Base-by-base conservation (phyloP, 2,329 filamentous ascomycete species). In the Aureobasidium sp. region DNA sequence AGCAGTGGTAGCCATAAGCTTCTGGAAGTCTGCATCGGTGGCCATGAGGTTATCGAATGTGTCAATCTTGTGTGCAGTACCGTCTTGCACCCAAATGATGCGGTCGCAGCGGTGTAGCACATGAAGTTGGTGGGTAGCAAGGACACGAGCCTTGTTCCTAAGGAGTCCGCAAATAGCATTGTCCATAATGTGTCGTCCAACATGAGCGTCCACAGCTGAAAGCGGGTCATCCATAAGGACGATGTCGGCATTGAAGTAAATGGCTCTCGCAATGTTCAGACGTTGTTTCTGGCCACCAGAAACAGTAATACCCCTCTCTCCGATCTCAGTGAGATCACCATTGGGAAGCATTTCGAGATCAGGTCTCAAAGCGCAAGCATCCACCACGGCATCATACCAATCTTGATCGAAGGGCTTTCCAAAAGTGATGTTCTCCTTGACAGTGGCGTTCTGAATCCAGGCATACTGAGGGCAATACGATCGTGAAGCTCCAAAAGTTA, bases 401-500 rank as follows among this genome's bases (percentile, higher is more conserved):
- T 78, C 77, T 63, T 81, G 81, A 58, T 96, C 81, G 64, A 67
- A 84, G 72, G 82, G 78, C 80, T 91, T 93, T 12, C 93, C 93
- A 70, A 97, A 97, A 0, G 91, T 76, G 63, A 99, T 96, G 70
- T 99, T 99, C 37, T 96, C 85, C 65, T 85, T 86, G 3, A 97
- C 83, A 0, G 88, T 90, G 0, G 91, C 82, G 70, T 97, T 97
- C 71, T 97, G 93, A 53, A 99, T 96, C 94, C 94, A 99, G 0
- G 94, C 90, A 70, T 96, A 96, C 72, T 99, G 93, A 0, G 93
- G 93, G 67, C 94, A 97, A 69, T 96, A 97, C 0, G 93, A 90
- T 65, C 92, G 82, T 3, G 86, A 87, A 0, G 90, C 90, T 44
- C 92, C 90, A 67, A 94, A 82, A 0, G 84, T 82, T 6, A 95